Evolutionary conservation across 768 basidiomycete species (phyloP).

Genomic region (Pleurotus djamor): DNA sequence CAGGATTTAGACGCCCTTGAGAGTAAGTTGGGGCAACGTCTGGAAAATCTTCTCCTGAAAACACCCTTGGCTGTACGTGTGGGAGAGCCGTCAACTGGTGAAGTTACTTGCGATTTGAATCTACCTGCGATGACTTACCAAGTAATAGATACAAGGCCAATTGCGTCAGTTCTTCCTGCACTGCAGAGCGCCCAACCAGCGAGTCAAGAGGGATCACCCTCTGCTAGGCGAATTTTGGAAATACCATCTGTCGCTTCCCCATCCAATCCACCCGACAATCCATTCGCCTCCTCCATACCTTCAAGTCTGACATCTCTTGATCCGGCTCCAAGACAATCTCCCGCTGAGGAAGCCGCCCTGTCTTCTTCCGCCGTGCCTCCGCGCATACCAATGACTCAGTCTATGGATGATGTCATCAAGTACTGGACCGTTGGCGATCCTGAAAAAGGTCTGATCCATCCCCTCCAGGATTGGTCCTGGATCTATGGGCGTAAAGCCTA

Average conservation of each 20-base stretch:
- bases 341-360: not conserved
- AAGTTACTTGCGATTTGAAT: not conserved
- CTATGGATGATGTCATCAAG: not conserved
- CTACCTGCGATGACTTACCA: too few species aligned
- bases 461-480: not conserved
- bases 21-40: not conserved
- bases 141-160: too few species aligned
- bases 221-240: too few species aligned
- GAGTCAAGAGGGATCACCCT: too few species aligned
- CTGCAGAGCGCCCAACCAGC: too few species aligned
- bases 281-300: too few species aligned
- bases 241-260: too few species aligned
- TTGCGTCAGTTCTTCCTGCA: too few species aligned
- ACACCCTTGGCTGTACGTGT: not conserved
- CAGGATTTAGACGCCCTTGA: conserved; percentile 7
- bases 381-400: not conserved
- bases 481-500: not conserved
- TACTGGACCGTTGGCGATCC: not conserved
- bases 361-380: not conserved
- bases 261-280: too few species aligned
- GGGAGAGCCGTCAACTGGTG: not conserved
- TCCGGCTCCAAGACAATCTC: not conserved
- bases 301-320: not conserved
- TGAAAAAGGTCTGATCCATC: not conserved
- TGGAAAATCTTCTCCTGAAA: not conserved